phyloP scores from a whole-genome alignment of 2,329 filamentous ascomycete species.

The Calonectria ilicicola region DNA sequence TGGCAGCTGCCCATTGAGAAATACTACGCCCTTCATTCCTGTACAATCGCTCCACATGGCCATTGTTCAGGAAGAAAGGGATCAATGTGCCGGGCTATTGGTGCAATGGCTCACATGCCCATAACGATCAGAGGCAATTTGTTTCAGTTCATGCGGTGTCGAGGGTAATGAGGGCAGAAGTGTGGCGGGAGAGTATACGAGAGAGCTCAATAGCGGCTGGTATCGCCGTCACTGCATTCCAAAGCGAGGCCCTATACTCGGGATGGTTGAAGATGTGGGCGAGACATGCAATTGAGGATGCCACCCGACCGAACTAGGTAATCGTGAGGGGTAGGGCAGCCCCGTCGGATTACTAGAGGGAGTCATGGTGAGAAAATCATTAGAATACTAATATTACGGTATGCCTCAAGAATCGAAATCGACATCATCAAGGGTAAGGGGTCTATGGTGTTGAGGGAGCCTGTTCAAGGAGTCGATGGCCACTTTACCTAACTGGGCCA shows the following conservation, averaged over 20 bases:
- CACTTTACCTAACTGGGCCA: conserved; percentile 24
- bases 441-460: conserved; percentile 22
- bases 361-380: conserved; percentile 6
- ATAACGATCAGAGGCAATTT: conserved; percentile 48
- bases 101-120: conserved; percentile 28
- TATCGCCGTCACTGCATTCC: conserved; percentile 42
- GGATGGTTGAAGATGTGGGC: conserved; percentile 21
- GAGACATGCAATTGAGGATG: conserved; percentile 39
- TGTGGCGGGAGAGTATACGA: conserved; percentile 32
- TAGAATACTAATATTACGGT: background rate
- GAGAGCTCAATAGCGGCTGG: conserved; percentile 29
- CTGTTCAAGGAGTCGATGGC: conserved; percentile 7
- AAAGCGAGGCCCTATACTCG: conserved; percentile 30
- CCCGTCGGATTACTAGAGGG: conserved; percentile 11
- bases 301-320: conserved; percentile 24
- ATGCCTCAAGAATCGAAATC: background rate
- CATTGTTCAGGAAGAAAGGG: conserved; percentile 36
- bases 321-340: conserved; percentile 19
- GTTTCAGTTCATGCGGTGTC: conserved; percentile 40
- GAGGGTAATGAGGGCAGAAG: conserved; percentile 13
- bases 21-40: conserved; percentile 56
- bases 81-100: conserved; percentile 25
- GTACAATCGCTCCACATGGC: conserved; percentile 35
- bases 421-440: conserved; percentile 1
- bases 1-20: conserved; percentile 26